Evolutionary conservation across 176 grass and related monocot species (phyloP), one percentile per base, ranked within the genome.

Genomic region (Zoysia pacifica): DNA sequence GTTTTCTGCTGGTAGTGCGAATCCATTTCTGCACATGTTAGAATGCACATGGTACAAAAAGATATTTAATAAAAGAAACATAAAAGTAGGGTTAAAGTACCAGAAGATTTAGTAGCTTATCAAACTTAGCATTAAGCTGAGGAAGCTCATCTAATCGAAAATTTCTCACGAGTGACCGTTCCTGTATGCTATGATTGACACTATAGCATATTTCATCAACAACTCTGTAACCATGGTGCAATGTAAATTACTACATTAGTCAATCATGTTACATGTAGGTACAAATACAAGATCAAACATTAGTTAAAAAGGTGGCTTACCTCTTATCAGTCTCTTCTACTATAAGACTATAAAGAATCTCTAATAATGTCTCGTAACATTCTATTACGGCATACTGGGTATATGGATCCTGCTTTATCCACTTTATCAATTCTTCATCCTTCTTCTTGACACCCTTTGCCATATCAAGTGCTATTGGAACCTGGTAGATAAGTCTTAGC

Each of bases 401-500:
- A 78, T 95, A 94, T 65, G 37, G 73, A 83, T 98, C 90, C 82
- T 89, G 56, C 0, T 48, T 67, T 78, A 99, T 91, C 77, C 88
- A 87, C 77, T 82, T 95, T 73, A 11, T 67, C 58, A 99, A 42
- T 75, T 99, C 96, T 18, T 82, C 85, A 77, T 82, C 90, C 20
- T 48, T 97, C 84, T 87, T 90, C 88, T 88, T 99, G 70, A 93
- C 89, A 87, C 84, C 84, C 69, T 88, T 93, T 35, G 92, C 96
- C 66, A 95, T 99, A 55, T 99, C 88, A 79, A 99, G 83, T 77
- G 88, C 96, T 70, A 90, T 89, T 69, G 96, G 96, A 87, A 99
- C 91, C 92, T n/a, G n/a, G n/a, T n/a, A n/a, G n/a, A n/a, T n/a
- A n/a, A n/a, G n/a, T n/a, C n/a, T n/a, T n/a, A n/a, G n/a, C n/a